Evolutionary conservation across 768 basidiomycete species (phyloP), one percentile per base, ranked within the genome.

Genomic region (Cystofilobasidium ferigula): DNA sequence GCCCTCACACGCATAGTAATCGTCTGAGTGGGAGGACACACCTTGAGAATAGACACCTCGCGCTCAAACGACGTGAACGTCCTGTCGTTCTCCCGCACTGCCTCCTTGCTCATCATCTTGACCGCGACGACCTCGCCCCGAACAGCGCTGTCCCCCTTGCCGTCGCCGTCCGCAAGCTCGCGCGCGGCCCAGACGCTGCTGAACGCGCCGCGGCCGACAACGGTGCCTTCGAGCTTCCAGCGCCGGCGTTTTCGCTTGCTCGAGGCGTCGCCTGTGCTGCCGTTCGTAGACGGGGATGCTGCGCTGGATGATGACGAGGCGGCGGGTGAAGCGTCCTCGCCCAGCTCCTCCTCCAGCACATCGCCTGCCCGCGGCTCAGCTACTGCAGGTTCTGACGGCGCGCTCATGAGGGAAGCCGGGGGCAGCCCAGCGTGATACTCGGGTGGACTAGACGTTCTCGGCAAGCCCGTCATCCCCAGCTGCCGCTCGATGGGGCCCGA

Each of bases 31-130:
- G 57, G 7, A 34, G 48, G 40, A 78, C 83, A 75, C 71, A 86
- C 86, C 76, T 85, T 81, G n/a, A 91, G 77, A 4, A 92, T 85
- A 72, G 88, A 86, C 20, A 89, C 88, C 76, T 90, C 89, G 32
- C 89, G 79, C 34, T 88, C 82, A 70, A 90, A 89, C 56, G 83
- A 83, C 56, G 88, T 86, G 45, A 86, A 73, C 64, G 87, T 88
- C 64, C 88, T 77, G 66, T 88, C 85, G 71, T 85, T 84, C 69
- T 82, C 80, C 30, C 78, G 76, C 63, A 78, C 81, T 42, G 78
- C 62, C 53, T 75, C 73, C 34, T 79, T 71, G 48, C 79, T 77
- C 67, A 82, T 79, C 73, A 82, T 75, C 76, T 84, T 84, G 72
- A 83, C 76, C 16, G 83, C 83, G n/a, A 82, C 82, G 1, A 80